phyloP scores from a whole-genome alignment of 176 grass and related monocot genomes.

The Neostapfia colusana region DNA sequence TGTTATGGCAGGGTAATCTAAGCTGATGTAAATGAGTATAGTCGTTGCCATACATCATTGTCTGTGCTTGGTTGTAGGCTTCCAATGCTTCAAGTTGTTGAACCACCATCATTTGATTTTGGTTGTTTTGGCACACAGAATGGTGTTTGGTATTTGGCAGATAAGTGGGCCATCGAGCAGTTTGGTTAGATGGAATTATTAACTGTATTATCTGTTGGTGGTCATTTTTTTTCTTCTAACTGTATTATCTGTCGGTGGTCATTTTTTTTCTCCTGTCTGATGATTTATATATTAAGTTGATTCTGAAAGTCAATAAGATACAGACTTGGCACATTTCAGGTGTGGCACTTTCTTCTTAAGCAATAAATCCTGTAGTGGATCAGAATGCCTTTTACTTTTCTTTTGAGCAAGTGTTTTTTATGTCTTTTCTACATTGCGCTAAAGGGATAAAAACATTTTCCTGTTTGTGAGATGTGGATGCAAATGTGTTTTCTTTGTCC shows the following conservation, averaged over 20 bases:
- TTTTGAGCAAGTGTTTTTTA: neutral
- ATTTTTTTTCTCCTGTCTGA: neutral
- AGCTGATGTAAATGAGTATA: neutral
- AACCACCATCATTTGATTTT: neutral
- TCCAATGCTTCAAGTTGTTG: neutral
- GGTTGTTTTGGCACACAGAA: neutral
- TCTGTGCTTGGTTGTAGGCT: neutral
- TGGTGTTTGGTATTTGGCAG: neutral
- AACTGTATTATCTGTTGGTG: constrained; percentile 1
- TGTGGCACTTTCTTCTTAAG: neutral
- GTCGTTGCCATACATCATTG: neutral
- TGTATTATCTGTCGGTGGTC: constrained; percentile 3
- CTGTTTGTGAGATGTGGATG: neutral
- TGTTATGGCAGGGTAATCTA: neutral
- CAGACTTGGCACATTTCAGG: neutral
- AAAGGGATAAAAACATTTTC: neutral
- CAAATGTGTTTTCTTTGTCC: neutral
- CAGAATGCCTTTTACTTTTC: neutral
- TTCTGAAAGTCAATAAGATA: neutral
- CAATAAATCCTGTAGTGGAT: neutral
- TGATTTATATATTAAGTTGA: neutral
- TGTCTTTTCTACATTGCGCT: neutral
- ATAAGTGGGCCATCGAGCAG: neutral
- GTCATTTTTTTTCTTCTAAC: no score
- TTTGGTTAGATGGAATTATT: neutral